Base-by-base conservation (phyloP, 805 yeast species). In the Martiniozyma abietophila region DNA sequence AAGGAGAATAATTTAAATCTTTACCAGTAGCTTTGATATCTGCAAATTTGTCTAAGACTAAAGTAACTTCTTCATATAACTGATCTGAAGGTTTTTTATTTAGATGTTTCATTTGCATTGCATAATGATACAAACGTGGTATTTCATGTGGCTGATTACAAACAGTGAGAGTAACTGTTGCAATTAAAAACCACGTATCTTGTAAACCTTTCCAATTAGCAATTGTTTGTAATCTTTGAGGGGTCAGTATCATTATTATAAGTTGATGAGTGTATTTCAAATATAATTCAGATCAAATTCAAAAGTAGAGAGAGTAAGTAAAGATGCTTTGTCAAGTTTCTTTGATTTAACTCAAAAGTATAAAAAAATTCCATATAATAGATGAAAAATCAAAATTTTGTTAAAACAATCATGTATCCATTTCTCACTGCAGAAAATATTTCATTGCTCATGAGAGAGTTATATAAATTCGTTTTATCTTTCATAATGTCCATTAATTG, bases 81-180 rank as follows among this genome's bases (percentile, higher is more conserved):
- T 43, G 44, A n/a, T 29, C 29, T 3, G 43, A 32, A 10, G 53
- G 46, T 5, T 16, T 8, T 6, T 27, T 31, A n/a, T 37, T 27
- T 17, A 37, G 28, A 28, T 41, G 31, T 47, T 50, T 35, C 18
- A 47, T 26, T 12, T 51, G 54, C 41, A 78, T 31, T 1, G 86
- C 85, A 58, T 77, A 78, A 42, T 81, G 81, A 52, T 79, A 80
- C 4, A 88, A 51, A 36, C 62, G 65, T 3, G 95, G 88, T 20
- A 85, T 71, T 42, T 82, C 95, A 32, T 77, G 73, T 0, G 96
- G 94, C 40, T 69, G 71, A 50, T 88, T 88, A 48, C 89, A 78
- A 5, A 79, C 86, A 2, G 89, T 73, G 31, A 86, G 65, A 8
- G 94, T 73, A 0, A 89, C 81, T 7, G 92, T 81, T 0, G 95